Conservation (phyloP, 116 monocot genomes). For the Trichopus zeylanicus region DNA sequence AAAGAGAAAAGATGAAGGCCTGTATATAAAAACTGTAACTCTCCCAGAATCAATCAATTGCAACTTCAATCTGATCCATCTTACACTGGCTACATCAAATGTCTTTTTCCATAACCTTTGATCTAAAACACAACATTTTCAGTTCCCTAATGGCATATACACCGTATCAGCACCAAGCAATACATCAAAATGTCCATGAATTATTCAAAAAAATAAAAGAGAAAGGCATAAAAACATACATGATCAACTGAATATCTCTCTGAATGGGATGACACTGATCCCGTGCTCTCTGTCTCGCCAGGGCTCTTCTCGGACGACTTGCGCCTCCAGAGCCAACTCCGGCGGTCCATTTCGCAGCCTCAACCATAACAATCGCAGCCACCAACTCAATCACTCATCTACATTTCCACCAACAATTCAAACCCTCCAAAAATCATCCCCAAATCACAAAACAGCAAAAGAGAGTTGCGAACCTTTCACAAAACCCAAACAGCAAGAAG, state of each 20-base stretch:
- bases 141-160: too few species aligned
- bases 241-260: conserved; percentile 33
- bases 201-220: not conserved
- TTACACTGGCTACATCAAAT: too few species aligned
- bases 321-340: conserved; percentile 17
- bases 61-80: too few species aligned
- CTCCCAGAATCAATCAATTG: too few species aligned
- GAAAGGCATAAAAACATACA: conserved; percentile 6
- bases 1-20: too few species aligned
- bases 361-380: not conserved
- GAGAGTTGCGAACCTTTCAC: not conserved
- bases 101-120: too few species aligned
- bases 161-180: not conserved
- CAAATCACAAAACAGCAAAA: not conserved
- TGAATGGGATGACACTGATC: conserved; percentile 25
- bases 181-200: not conserved
- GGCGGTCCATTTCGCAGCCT: conserved; percentile 14
- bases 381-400: not conserved
- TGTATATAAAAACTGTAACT: too few species aligned
- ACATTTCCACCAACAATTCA: not conserved
- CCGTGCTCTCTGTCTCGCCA: conserved; percentile 35
- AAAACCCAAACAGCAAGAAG: not conserved
- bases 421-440: conserved; percentile 3
- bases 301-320: conserved; percentile 21
- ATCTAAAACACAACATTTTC: too few species aligned